Evolutionary conservation across 345 rosid genomes (phyloP).

Genomic region (Geranium rotundifolium): DNA sequence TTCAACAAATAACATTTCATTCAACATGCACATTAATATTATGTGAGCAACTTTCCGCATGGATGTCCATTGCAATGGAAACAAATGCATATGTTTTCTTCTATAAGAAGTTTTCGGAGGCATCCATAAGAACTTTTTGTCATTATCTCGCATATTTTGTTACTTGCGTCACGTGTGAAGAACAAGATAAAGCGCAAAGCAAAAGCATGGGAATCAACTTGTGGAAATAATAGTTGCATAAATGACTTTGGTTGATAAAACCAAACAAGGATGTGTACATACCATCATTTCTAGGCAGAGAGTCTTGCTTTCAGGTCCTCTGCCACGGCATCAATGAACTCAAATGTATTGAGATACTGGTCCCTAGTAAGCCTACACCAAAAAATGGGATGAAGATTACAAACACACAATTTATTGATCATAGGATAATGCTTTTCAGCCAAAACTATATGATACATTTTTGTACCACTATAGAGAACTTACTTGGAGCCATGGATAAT

Average conservation of each 20-base stretch:
- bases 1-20: too few species aligned
- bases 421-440: neutral
- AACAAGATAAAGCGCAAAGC: too few species aligned
- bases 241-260: neutral
- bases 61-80: too few species aligned
- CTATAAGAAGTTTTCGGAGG: too few species aligned
- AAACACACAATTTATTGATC: neutral
- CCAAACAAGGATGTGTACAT: slow-evolving; percentile 3
- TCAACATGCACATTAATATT: too few species aligned
- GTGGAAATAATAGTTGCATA: too few species aligned
- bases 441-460: neutral
- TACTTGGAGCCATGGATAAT: slow-evolving; percentile 75
- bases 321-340: slow-evolving; percentile 95
- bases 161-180: too few species aligned
- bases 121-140: too few species aligned
- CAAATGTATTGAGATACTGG: slow-evolving; percentile 73
- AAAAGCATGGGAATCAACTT: too few species aligned
- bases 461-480: neutral
- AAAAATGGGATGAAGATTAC: neutral
- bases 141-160: too few species aligned
- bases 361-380: slow-evolving; percentile 58
- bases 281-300: slow-evolving; percentile 25
- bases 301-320: slow-evolving; percentile 56
- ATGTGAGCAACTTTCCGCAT: too few species aligned
- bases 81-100: too few species aligned